These are phyloP conservation scores for Alloteropsis semialata DNA, from an alignment of 176 grass and related monocot species.

Conservation along the genomic window DNA sequence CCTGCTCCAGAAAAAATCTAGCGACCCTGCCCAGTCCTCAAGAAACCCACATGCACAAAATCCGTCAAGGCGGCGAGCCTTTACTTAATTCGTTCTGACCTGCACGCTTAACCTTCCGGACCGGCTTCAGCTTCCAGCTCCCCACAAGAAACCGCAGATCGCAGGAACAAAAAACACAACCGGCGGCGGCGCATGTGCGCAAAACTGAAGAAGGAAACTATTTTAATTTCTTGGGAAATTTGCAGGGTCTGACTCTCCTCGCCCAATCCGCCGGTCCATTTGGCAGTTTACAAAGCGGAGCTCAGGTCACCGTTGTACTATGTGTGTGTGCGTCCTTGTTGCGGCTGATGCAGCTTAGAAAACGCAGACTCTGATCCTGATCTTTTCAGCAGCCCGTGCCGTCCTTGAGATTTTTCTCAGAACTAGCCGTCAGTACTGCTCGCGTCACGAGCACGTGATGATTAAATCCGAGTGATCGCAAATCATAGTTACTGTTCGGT, in stretches of 20 bases:
- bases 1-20: background rate
- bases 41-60: background rate
- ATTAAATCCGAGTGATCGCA: background rate
- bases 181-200: background rate
- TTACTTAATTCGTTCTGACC: conserved; percentile 4
- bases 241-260: background rate
- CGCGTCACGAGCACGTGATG: background rate
- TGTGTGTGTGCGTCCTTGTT: background rate
- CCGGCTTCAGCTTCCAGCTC: background rate
- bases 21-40: background rate
- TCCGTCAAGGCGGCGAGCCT: background rate
- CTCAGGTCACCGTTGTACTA: background rate
- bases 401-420: no score
- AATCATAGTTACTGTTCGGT: background rate
- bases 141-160: background rate
- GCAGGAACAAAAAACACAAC: background rate
- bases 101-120: background rate
- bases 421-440: background rate
- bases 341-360: background rate
- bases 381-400: background rate
- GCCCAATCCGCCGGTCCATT: conserved; percentile 5
- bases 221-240: background rate
- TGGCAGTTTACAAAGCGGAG: conserved; percentile 27
- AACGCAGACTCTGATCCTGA: background rate
- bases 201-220: background rate